These are phyloP conservation scores for Xylaria cubensis DNA, from an alignment of 495 filamentous ascomycete genomes.

Conservation along the genomic window DNA sequence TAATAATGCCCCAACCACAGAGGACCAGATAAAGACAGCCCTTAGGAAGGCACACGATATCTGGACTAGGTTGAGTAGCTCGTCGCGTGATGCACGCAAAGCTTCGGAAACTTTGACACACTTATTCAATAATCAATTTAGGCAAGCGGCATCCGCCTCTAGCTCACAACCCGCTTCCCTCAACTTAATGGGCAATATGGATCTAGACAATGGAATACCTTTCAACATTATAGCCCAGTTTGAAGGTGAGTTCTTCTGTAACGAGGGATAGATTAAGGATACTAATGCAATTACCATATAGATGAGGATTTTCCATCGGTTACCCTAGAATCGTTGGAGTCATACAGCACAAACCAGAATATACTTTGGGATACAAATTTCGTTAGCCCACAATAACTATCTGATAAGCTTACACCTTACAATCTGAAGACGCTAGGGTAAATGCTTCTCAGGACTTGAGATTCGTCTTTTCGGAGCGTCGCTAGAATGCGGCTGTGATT, in stretches of 20 bases:
- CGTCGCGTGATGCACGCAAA: slow-evolving; percentile 17
- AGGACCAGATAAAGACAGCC: slow-evolving; percentile 13
- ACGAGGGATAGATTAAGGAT: neutral
- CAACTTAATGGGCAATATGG: neutral
- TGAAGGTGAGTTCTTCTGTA: neutral
- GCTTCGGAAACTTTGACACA: slow-evolving; percentile 13
- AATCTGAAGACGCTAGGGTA: neutral
- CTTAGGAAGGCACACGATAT: slow-evolving; percentile 15
- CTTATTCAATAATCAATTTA: slow-evolving; percentile 11
- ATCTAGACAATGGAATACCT: slow-evolving; percentile 3
- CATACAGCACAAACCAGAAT: slow-evolving; percentile 3
- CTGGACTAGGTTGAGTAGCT: slow-evolving; percentile 13
- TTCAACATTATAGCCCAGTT: slow-evolving; percentile 14
- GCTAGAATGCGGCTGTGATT: neutral
- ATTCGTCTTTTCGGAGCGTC: neutral
- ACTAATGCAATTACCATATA: neutral
- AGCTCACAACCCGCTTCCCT: neutral
- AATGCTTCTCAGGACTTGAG: neutral
- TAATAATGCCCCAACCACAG: neutral
- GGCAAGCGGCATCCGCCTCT: neutral
- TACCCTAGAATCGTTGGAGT: neutral
- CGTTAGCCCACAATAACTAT: neutral
- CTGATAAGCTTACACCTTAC: neutral
- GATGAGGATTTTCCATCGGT: slow-evolving; percentile 3
- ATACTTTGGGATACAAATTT: slow-evolving; percentile 11